Base-by-base conservation (phyloP, 2,329 filamentous ascomycete genomes). In the Apiospora rasikravindrae region DNA sequence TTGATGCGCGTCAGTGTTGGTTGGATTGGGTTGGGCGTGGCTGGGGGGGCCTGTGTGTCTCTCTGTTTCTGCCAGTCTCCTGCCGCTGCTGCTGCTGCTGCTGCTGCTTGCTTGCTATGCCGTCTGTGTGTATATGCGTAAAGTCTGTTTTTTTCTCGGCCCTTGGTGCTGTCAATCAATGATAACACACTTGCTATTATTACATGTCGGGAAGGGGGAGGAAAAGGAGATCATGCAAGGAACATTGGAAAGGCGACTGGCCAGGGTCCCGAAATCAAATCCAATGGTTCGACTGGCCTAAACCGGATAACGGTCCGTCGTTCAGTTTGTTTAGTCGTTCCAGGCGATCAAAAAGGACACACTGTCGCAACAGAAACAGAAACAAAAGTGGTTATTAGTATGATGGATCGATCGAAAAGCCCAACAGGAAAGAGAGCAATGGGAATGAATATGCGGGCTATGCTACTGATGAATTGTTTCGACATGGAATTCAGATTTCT, bases 221-320 rank as follows among this genome's bases (percentile, higher is more conserved):
- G 29, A 64, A 64, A 64, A 37, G 53, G 53, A 61, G 53, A 61
- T 61, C 53, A 61, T 37, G 53, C 53, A 61, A 61, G 53, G 53
- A 61, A 37, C 45, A 33, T 57, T 8, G n/a, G 19, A 19, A 49
- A 49, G 45, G 10, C 53, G 37, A 49, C 19, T n/a, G 22, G 53
- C 29, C 37, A 61, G 53, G 53, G 29, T 61, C 53, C 29, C 29
- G 8, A 61, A n/a, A 37, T 33, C 53, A 22, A 61, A 37, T 22
- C 6, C 29, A 37, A 61, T 61, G 53, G 53, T 61, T 61, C 53
- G 29, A 61, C 53, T 49, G 45, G 45, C 45, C 45, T 22, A 61
- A 61, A 22, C 53, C 53, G 53, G 53, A 37, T n/a, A 61, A 19
- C 53, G 53, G 53, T 61, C 29, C 53, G 53, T 61, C 53, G 53